These are phyloP conservation scores for Lachnellula arida DNA, from an alignment of 2,329 filamentous ascomycete genomes.

Conservation along the genomic window DNA sequence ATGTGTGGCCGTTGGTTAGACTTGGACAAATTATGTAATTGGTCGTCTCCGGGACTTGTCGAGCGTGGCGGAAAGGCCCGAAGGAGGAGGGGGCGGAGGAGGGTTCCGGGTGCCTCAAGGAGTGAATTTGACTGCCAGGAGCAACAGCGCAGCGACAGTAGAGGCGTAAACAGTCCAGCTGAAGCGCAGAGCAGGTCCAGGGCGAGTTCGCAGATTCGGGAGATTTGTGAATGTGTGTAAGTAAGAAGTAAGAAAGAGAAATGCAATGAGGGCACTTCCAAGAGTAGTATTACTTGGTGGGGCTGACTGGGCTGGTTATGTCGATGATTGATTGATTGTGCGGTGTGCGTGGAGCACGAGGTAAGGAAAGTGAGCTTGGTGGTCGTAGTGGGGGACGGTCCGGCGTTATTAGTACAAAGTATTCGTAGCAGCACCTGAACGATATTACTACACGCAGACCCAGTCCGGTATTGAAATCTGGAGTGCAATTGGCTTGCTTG, in stretches of 20 bases:
- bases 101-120: background rate
- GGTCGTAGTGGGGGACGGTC: conserved; percentile 13
- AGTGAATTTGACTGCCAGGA: background rate
- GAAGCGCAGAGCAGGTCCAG: background rate
- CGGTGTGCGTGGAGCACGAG: no score
- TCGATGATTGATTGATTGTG: no score
- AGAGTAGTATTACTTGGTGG: no score
- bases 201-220: no score
- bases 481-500: no score
- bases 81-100: no score
- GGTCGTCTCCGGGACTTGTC: background rate
- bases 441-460: background rate
- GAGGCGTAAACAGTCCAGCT: background rate
- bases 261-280: no score
- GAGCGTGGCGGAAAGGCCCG: no score
- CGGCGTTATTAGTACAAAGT: conserved; percentile 8
- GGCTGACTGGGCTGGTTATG: no score
- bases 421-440: background rate
- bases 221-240: no score
- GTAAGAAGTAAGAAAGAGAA: no score
- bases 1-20: background rate
- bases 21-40: background rate
- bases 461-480: no score
- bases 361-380: conserved; percentile 4
- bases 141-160: background rate